Percentiles rank a stretch among this genome's conserved stretches.
These are phyloP conservation scores for Vaccinium corymbosum DNA, from an alignment of 148 eudicot species.

Conservation along the genomic window DNA sequence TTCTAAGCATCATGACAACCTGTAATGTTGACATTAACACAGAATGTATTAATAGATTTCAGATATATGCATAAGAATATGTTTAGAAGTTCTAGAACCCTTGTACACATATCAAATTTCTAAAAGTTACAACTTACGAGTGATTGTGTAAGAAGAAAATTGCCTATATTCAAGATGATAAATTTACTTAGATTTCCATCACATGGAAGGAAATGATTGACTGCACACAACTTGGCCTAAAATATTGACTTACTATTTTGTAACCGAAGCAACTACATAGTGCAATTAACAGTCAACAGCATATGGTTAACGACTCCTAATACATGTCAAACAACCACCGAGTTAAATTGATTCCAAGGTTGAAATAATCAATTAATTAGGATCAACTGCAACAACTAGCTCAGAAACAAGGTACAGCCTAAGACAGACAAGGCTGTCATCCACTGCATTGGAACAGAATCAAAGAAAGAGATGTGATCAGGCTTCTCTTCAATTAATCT, in stretches of 20 bases:
- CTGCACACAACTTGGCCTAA: not conserved
- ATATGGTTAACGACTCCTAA: not conserved
- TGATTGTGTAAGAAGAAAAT: not conserved
- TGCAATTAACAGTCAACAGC: not conserved
- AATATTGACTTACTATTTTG: not conserved
- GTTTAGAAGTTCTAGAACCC: not conserved
- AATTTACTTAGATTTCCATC: not conserved
- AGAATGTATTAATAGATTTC: not conserved
- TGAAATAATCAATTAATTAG: not conserved
- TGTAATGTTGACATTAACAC: conserved; percentile 5
- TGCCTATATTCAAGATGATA: not conserved
- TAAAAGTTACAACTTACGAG: not conserved
- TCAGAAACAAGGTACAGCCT: not conserved
- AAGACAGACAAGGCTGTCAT: not conserved
- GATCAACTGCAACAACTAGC: not conserved
- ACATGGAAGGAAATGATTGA: not conserved
- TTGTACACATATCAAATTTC: not conserved
- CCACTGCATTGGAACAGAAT: not conserved
- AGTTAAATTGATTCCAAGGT: not conserved
- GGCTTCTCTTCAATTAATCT: not conserved
- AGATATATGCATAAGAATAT: not conserved
- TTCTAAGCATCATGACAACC: conserved; percentile 1
- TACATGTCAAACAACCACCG: not conserved
- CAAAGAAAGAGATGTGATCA: not conserved
- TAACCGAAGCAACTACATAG: not conserved